Percentiles rank a stretch among this genome's conserved stretches.
Conservation (phyloP, 1,284 basidiomycete species). For the Cystobasidium sp. region DNA sequence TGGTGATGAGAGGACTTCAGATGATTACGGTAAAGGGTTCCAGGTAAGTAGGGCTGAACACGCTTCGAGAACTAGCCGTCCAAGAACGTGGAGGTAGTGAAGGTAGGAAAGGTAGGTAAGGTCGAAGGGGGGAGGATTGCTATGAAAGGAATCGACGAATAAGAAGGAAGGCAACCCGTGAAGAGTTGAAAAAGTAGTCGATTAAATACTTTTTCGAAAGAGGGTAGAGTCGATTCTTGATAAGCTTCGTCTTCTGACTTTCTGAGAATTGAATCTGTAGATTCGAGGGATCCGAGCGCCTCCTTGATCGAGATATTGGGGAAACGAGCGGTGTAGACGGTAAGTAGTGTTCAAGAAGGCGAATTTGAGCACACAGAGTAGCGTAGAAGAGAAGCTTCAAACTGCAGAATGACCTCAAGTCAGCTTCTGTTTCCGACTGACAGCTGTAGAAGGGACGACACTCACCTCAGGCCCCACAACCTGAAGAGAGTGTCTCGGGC, state of each 20-base stretch:
- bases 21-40: too few species aligned
- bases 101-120: background rate
- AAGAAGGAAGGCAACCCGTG: slow-evolving; percentile 9
- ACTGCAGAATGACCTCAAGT: too few species aligned
- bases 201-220: slow-evolving; percentile 3
- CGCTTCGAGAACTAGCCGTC: background rate
- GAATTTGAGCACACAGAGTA: too few species aligned
- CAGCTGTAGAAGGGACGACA: too few species aligned
- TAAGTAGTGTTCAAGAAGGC: too few species aligned
- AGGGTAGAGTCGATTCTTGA: background rate
- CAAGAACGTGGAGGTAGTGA: background rate
- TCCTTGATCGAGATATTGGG: too few species aligned
- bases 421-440: too few species aligned
- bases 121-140: background rate
- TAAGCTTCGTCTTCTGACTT: background rate
- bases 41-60: background rate
- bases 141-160: slow-evolving; percentile 2
- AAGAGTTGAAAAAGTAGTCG: background rate
- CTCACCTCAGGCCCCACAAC: too few species aligned
- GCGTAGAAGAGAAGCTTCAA: too few species aligned
- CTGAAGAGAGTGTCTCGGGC: too few species aligned
- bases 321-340: too few species aligned
- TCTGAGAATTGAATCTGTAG: background rate
- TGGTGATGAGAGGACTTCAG: background rate
- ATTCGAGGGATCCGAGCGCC: background rate